A percentile compares a stretch with the other conserved stretches of the same genome.
Conservation (phyloP, 352 stramenopile genomes). For the Phytophthora aleatoria region DNA sequence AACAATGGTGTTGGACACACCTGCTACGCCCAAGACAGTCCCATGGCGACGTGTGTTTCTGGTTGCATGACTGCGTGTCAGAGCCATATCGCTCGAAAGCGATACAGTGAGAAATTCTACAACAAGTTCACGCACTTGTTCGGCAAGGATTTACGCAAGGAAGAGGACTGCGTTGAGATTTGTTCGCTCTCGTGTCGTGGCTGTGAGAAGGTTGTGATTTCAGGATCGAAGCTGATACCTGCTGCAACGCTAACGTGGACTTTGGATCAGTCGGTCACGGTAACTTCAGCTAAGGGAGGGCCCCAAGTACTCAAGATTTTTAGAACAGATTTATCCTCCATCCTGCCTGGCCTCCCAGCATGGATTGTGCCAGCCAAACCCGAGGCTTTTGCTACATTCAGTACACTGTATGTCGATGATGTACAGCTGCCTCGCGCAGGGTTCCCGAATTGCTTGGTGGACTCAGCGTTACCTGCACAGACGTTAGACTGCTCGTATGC, state of each 20-base stretch:
- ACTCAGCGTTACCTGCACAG: slow-evolving; percentile 15
- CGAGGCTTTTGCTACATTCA: slow-evolving; percentile 45
- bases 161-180: slow-evolving; percentile 75
- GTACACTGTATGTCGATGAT: slow-evolving; percentile 56
- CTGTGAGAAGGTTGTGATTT: slow-evolving; percentile 65
- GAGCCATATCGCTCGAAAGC: slow-evolving; percentile 45
- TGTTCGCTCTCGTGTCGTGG: slow-evolving; percentile 66
- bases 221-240: slow-evolving; percentile 44
- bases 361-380: slow-evolving; percentile 29
- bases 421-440: slow-evolving; percentile 53
- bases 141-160: slow-evolving; percentile 64
- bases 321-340: slow-evolving; percentile 47
- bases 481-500: slow-evolving; percentile 48
- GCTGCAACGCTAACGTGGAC: slow-evolving; percentile 47
- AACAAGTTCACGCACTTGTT: slow-evolving; percentile 67
- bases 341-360: slow-evolving; percentile 34
- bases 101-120: slow-evolving; percentile 52
- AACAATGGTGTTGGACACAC: slow-evolving; percentile 57
- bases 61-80: slow-evolving; percentile 63
- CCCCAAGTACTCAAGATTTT: slow-evolving; percentile 46
- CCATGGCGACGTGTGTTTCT: slow-evolving; percentile 54
- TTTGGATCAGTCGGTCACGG: slow-evolving; percentile 42
- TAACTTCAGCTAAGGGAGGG: slow-evolving; percentile 1
- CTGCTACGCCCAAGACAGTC: slow-evolving; percentile 51
- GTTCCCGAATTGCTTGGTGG: slow-evolving; percentile 58